A percentile compares a stretch with the other conserved stretches of the same genome.
Conservation (phyloP, 2,329 filamentous ascomycete genomes). For the Septoria linicola region DNA sequence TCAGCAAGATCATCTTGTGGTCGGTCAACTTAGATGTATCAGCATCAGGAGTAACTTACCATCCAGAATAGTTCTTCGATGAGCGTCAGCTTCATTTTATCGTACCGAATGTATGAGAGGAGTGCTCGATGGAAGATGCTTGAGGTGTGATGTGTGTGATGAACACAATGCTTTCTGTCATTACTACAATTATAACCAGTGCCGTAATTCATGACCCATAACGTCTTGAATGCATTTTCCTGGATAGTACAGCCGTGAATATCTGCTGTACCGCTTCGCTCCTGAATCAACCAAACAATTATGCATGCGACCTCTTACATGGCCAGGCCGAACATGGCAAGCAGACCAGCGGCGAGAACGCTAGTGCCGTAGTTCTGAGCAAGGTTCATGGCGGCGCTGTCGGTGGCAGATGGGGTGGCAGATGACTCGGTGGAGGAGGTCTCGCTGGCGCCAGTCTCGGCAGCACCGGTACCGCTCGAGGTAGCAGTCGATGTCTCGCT, state of each 20-base stretch:
- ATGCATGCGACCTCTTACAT: slow-evolving; percentile 45
- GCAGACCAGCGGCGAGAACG: slow-evolving; percentile 50
- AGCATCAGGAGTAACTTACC: no score
- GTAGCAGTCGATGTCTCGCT: slow-evolving; percentile 31
- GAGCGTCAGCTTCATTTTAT: background rate
- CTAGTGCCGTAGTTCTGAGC: slow-evolving; percentile 54
- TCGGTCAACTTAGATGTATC: no score
- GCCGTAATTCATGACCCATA: slow-evolving; percentile 13
- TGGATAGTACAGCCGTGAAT: slow-evolving; percentile 11
- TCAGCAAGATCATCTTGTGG: no score
- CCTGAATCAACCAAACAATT: slow-evolving; percentile 4
- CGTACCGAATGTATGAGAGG: no score
- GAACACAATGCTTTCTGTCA: slow-evolving; percentile 8
- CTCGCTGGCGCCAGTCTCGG: slow-evolving; percentile 27
- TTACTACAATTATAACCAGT: slow-evolving; percentile 13
- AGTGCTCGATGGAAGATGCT: no score
- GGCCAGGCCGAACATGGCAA: slow-evolving; percentile 58
- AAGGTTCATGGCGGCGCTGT: slow-evolving; percentile 44
- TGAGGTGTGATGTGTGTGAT: background rate
- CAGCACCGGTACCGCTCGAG: slow-evolving; percentile 27
- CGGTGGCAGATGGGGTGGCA: slow-evolving; percentile 30
- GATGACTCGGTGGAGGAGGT: slow-evolving; percentile 35
- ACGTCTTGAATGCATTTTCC: slow-evolving; percentile 15
- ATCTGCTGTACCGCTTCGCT: slow-evolving; percentile 8
- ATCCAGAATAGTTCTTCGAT: no score